Percentiles rank a stretch among this genome's conserved stretches.
These are phyloP conservation scores for Annulohypoxylon bovei DNA, from an alignment of 495 filamentous ascomycete species.

Conservation along the genomic window DNA sequence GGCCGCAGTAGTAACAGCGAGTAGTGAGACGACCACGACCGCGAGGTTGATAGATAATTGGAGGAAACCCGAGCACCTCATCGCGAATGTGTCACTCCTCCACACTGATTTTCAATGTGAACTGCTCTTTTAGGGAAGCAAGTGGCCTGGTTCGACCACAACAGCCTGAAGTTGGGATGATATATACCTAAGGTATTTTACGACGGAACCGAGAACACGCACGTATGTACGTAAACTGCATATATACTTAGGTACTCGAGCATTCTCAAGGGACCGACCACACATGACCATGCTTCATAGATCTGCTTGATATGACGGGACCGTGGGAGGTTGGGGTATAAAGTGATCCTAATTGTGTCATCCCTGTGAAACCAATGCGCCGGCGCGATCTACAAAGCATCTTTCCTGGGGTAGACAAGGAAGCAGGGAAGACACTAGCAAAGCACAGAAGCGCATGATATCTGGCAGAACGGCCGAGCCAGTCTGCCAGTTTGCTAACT, in stretches of 20 bases:
- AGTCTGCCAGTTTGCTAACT: background rate
- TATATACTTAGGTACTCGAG: background rate
- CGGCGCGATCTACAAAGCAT: conserved; percentile 15
- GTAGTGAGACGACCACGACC: conserved; percentile 18
- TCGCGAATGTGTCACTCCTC: conserved; percentile 26
- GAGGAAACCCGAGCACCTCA: conserved; percentile 36
- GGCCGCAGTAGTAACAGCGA: conserved; percentile 5
- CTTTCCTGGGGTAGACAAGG: conserved; percentile 19
- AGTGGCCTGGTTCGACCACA: background rate
- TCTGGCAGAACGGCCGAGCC: conserved; percentile 2
- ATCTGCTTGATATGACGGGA: conserved; percentile 13
- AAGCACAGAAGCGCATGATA: background rate
- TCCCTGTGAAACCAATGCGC: conserved; percentile 17
- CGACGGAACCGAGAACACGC: no score
- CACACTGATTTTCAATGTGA: conserved; percentile 22
- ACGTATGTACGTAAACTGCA: conserved; percentile 6
- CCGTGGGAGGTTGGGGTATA: conserved; percentile 26
- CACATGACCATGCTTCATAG: conserved; percentile 19
- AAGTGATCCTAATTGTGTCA: conserved; percentile 10
- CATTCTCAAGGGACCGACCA: conserved; percentile 3
- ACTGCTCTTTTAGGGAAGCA: conserved; percentile 29
- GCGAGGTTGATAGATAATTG: conserved; percentile 27
- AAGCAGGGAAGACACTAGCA: background rate
- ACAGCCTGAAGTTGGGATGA: conserved; percentile 35
- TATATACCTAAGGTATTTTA: conserved; percentile 26